Evolutionary conservation across 495 filamentous ascomycete genomes (phyloP).

Genomic region (Physcia stellaris): DNA sequence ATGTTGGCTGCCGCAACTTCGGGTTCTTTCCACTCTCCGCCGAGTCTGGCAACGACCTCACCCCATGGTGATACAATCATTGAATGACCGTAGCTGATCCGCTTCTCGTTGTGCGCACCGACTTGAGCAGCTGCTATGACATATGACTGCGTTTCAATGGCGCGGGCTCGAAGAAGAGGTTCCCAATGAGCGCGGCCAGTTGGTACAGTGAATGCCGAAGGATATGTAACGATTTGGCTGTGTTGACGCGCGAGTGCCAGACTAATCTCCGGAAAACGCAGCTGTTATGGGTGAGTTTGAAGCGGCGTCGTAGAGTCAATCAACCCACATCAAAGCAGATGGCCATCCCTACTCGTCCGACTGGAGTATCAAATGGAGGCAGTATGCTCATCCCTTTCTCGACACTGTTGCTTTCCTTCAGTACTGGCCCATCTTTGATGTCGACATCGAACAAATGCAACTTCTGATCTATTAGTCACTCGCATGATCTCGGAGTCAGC

Average conservation of each 20-base stretch:
- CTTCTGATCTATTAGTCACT: too few species aligned
- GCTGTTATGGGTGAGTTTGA: constrained; percentile 16
- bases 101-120: constrained; percentile 62
- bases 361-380: constrained; percentile 53
- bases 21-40: constrained; percentile 35
- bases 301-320: background rate
- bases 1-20: constrained; percentile 38
- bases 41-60: constrained; percentile 50
- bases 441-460: constrained; percentile 67
- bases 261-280: constrained; percentile 70
- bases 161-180: constrained; percentile 58
- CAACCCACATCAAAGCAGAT: constrained; percentile 81
- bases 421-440: constrained; percentile 43
- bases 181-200: constrained; percentile 86
- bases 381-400: constrained; percentile 44
- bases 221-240: constrained; percentile 73
- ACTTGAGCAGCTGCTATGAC: constrained; percentile 82
- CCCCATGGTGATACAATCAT: constrained; percentile 89
- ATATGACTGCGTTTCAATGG: constrained; percentile 81
- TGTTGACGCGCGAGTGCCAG: constrained; percentile 50
- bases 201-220: constrained; percentile 79
- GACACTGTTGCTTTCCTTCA: constrained; percentile 55
- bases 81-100: constrained; percentile 77
- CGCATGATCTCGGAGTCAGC: too few species aligned
- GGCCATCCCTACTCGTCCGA: constrained; percentile 62